Evolutionary conservation across 352 stramenopile species (phyloP).

Genomic region (Phytopythium aichiense): DNA sequence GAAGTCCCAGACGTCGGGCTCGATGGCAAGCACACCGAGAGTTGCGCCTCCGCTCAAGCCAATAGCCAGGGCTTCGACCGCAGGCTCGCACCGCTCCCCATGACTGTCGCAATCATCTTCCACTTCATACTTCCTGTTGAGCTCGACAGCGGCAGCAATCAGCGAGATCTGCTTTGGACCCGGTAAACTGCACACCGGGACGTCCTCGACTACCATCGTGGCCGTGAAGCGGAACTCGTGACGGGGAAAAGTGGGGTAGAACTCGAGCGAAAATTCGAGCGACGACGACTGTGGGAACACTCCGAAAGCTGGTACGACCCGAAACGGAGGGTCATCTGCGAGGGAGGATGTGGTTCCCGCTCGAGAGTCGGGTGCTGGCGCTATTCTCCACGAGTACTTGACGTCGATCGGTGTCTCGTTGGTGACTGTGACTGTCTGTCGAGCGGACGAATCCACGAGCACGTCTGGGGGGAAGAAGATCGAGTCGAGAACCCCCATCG

Average conservation of each 20-base stretch:
- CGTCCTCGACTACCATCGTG: conserved; percentile 37
- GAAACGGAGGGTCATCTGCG: conserved; percentile 24
- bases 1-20: conserved; percentile 4
- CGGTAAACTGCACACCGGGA: conserved; percentile 52
- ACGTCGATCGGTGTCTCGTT: conserved; percentile 73
- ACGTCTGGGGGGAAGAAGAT: conserved; percentile 47
- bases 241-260: conserved; percentile 22
- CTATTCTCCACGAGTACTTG: conserved; percentile 49
- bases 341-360: background rate
- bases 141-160: conserved; percentile 12
- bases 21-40: conserved; percentile 1
- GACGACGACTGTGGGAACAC: conserved; percentile 35
- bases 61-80: conserved; percentile 1
- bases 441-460: conserved; percentile 21
- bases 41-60: background rate
- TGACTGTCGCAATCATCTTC: conserved; percentile 3
- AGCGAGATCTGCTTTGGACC: conserved; percentile 33
- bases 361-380: conserved; percentile 6
- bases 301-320: conserved; percentile 31
- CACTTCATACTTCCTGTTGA: conserved; percentile 21
- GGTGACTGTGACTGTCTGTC: conserved; percentile 41
- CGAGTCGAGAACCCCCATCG: conserved; percentile 42
- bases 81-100: background rate
- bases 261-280: conserved; percentile 43
- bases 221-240: conserved; percentile 17